Conservation (phyloP, 768 basidiomycete species). For the Tulasnella sp. region DNA sequence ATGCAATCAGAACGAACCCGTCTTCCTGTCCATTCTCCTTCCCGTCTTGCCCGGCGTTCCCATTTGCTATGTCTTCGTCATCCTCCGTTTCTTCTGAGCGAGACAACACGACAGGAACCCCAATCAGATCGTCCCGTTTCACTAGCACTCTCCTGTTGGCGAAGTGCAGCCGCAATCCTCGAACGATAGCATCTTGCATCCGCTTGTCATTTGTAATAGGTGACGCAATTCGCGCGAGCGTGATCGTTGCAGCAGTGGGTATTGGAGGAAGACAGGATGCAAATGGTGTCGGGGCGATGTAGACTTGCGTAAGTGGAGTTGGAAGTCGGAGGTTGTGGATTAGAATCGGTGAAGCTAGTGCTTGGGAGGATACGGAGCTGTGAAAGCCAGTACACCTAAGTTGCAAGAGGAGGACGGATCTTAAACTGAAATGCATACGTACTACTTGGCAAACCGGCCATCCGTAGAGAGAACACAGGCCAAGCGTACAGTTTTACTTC, state of each 20-base stretch:
- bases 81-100: conserved; percentile 10
- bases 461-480: no score
- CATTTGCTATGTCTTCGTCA: conserved; percentile 19
- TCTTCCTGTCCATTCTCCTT: conserved; percentile 25
- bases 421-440: no score
- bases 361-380: conserved; percentile 3
- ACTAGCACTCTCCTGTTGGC: conserved; percentile 43
- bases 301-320: conserved; percentile 20
- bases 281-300: conserved; percentile 47
- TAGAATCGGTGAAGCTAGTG: conserved; percentile 40
- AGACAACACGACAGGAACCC: conserved; percentile 37
- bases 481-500: no score
- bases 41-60: conserved; percentile 17
- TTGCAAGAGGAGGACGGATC: no score
- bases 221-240: conserved; percentile 72
- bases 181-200: conserved; percentile 53
- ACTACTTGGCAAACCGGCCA: no score
- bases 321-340: conserved; percentile 34
- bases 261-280: conserved; percentile 47
- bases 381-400: no score
- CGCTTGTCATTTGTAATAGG: conserved; percentile 53
- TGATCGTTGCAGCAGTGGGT: conserved; percentile 58
- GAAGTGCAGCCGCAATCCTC: conserved; percentile 56
- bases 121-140: conserved; percentile 65
- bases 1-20: conserved; percentile 17